phyloP scores from a whole-genome alignment of 257 asterid species.

The Linaria vulgaris region DNA sequence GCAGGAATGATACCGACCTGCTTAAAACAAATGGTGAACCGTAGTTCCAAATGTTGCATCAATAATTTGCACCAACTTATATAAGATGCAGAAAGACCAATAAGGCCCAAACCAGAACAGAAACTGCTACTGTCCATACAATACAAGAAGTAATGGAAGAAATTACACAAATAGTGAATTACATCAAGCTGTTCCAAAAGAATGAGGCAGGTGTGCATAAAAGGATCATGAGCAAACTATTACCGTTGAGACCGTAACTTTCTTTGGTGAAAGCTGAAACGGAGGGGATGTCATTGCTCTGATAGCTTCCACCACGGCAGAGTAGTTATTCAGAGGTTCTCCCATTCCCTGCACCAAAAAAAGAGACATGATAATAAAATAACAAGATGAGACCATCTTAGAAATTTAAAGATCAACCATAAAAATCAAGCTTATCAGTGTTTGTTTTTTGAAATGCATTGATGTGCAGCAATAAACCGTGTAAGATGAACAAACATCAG shows the following conservation, averaged over 20 bases:
- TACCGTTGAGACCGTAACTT: conserved; percentile 92
- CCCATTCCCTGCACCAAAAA: conserved; percentile 81
- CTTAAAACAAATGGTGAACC: conserved; percentile 1
- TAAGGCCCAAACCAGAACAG: not conserved
- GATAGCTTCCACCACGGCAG: conserved; percentile 81
- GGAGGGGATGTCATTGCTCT: conserved; percentile 80
- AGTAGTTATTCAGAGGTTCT: conserved; percentile 81
- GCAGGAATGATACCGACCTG: conserved; percentile 96
- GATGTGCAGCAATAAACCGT: not conserved
- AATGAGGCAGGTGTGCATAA: not conserved
- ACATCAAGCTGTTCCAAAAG: not conserved
- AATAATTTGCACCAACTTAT: too few relatives aligned
- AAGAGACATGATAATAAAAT: conserved; percentile 4
- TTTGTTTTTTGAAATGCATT: not conserved
- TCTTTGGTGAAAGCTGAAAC: conserved; percentile 80
- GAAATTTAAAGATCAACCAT: conserved; percentile 9
- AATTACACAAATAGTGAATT: not conserved
- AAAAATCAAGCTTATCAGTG: not conserved
- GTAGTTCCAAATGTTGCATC: not conserved
- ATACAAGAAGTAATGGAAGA: conserved; percentile 4
- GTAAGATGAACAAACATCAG: not conserved
- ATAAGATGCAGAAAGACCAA: not conserved
- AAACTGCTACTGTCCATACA: not conserved
- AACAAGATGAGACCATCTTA: conserved; percentile 12
- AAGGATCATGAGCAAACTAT: not conserved